Base-by-base conservation (phyloP, 2,329 filamentous ascomycete species). In the Dothiorella sarmentorum region DNA sequence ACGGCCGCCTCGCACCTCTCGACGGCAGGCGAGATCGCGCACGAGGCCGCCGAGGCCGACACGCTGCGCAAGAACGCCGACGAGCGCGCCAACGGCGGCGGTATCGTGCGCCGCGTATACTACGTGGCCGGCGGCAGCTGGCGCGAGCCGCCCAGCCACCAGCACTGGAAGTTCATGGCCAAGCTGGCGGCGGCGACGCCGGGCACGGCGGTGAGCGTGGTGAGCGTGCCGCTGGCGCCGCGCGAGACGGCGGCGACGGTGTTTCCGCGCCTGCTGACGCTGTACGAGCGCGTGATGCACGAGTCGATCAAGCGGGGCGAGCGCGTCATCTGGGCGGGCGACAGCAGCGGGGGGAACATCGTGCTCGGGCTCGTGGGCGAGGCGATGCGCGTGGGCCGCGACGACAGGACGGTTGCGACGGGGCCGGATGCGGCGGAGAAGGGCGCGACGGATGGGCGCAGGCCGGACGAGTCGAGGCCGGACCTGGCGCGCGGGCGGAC, bases 101-200 rank as follows among this genome's bases (percentile, higher is more conserved):
- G 40, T 37, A 44, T 49, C 17, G 45, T 35, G 27, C 73, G 70
- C 61, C 67, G 72, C 4, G 69, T 85, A 22, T 78, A 81, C 61
- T 85, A 84, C 60, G 83, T 83, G 61, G 74, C 75, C 0, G 83
- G 82, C 1, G 82, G 82, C 6, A 80, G 80, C 3, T 85, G 82
- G 78, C 80, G 81, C 60, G 72, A 72, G 62, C 79, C 79, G 0
- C 77, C 83, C 0, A 75, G 73, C 3, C 63, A 68, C 0, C 73
- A 81, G 47, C 83, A 85, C 61, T 85, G 82, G 81, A 73, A 73
- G 5, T 68, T 84, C 6, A 73, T 76, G 52, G 71, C 76, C 0
- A 75, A 80, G 56, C 67, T 85, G 4, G 75, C 75, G 0, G 66
- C 68, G 2, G 66, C 75, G 1, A 61, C 83, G 3, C 68, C 73